A percentile compares a stretch with the other conserved stretches of the same genome.
phyloP scores from a whole-genome alignment of 192 early-diverging fungal species.

The Allomyces arbusculus region DNA sequence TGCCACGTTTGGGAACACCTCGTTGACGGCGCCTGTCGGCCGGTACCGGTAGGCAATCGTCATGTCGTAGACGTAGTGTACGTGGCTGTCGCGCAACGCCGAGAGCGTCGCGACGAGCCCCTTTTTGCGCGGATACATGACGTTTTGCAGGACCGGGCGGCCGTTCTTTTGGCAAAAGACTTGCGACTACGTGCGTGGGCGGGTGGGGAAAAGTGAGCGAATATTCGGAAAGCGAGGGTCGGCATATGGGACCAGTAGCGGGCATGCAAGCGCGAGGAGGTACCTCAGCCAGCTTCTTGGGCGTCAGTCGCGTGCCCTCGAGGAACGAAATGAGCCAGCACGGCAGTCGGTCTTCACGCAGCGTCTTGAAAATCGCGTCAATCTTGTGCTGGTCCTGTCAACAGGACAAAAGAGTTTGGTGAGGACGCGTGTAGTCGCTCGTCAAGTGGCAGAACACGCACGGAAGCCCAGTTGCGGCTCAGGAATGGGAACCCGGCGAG shows the following conservation, averaged over 20 bases:
- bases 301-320: constrained; percentile 8
- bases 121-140: constrained; percentile 6
- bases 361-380: constrained; percentile 1
- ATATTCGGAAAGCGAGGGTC: no score
- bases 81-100: constrained; percentile 3
- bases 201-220: no score
- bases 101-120: constrained; percentile 6
- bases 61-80: constrained; percentile 2
- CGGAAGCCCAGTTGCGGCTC: constrained; percentile 5
- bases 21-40: background rate
- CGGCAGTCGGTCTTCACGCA: background rate
- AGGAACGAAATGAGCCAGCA: constrained; percentile 6
- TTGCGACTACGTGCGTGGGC: background rate
- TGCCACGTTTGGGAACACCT: constrained; percentile 1
- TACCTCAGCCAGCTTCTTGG: constrained; percentile 6
- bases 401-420: no score
- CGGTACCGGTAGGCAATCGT: constrained; percentile 2
- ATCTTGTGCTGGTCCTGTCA: constrained; percentile 2
- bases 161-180: constrained; percentile 4
- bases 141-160: constrained; percentile 5
- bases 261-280: background rate
- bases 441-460: no score
- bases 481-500: constrained; percentile 6
- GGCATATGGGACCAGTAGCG: no score
- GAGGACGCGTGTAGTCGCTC: no score